A percentile compares a stretch with the other conserved stretches of the same genome.
Conservation (phyloP, 192 early-diverging fungal genomes). For the Pilobolus umbonatus region DNA sequence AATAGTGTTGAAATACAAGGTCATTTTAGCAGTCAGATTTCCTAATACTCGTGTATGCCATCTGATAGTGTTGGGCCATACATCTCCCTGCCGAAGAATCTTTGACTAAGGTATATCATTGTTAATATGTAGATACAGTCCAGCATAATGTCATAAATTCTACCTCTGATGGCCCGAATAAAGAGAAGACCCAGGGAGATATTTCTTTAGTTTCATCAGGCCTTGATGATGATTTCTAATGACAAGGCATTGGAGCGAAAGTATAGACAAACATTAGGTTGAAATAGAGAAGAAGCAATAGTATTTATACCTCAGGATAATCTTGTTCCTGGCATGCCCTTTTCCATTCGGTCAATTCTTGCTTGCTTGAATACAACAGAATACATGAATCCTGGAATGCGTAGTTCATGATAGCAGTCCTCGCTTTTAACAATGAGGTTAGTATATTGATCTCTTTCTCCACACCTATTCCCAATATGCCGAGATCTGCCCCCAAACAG, state of each 20-base stretch:
- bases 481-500: constrained; percentile 8
- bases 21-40: constrained; percentile 46
- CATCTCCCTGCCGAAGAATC: constrained; percentile 25
- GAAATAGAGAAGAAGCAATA: not conserved
- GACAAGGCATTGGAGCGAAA: not conserved
- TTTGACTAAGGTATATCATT: constrained; percentile 18
- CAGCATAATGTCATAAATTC: not conserved
- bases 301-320: constrained; percentile 36
- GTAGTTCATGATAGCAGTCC: constrained; percentile 38
- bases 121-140: not conserved
- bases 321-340: constrained; percentile 36
- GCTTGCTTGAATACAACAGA: constrained; percentile 28
- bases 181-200: constrained; percentile 4
- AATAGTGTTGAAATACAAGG: constrained; percentile 45
- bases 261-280: not conserved
- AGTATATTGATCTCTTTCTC: constrained; percentile 37
- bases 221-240: constrained; percentile 24
- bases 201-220: constrained; percentile 15
- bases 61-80: constrained; percentile 34
- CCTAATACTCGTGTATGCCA: constrained; percentile 41
- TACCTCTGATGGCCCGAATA: constrained; percentile 18
- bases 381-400: constrained; percentile 45
- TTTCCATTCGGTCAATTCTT: constrained; percentile 42
- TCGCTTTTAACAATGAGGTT: constrained; percentile 25
- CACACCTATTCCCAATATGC: constrained; percentile 37